Conservation (phyloP, 2,329 filamentous ascomycete species). For the Trichoderma cornu-damae region DNA sequence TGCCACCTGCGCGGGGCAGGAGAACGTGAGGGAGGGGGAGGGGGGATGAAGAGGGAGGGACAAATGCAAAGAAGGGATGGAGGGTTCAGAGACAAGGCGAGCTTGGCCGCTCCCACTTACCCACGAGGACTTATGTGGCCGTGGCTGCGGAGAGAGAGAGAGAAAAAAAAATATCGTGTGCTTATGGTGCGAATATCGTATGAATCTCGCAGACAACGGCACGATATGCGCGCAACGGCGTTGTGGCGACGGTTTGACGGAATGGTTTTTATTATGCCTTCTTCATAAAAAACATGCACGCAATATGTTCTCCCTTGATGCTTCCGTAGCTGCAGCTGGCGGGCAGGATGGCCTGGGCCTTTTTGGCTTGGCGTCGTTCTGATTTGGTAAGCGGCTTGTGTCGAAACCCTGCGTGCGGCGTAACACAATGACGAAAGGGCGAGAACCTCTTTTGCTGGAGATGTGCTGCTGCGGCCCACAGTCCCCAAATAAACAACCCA, state of each 20-base stretch:
- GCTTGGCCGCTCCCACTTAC: constrained; percentile 1
- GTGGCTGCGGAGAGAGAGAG: background rate
- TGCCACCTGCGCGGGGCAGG: constrained; percentile 13
- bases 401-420: constrained; percentile 13
- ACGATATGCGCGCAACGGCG: background rate
- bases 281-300: constrained; percentile 5
- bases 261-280: background rate
- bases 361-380: background rate
- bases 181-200: background rate
- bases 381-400: constrained; percentile 8
- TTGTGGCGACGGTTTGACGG: background rate
- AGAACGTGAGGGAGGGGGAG: background rate
- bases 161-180: background rate
- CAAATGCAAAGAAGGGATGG: constrained; percentile 3
- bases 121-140: background rate
- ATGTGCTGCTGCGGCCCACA: constrained; percentile 4
- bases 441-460: background rate
- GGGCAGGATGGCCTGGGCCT: constrained; percentile 9
- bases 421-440: constrained; percentile 15
- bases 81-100: background rate
- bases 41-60: constrained; percentile 1
- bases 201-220: background rate
- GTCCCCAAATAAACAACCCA: background rate
- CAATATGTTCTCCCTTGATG: constrained; percentile 6
- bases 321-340: constrained; percentile 12